A percentile compares a stretch with the other conserved stretches of the same genome.
Evolutionary conservation across 306 rosid species (phyloP).

Genomic region (Mimosa bimucronata): DNA sequence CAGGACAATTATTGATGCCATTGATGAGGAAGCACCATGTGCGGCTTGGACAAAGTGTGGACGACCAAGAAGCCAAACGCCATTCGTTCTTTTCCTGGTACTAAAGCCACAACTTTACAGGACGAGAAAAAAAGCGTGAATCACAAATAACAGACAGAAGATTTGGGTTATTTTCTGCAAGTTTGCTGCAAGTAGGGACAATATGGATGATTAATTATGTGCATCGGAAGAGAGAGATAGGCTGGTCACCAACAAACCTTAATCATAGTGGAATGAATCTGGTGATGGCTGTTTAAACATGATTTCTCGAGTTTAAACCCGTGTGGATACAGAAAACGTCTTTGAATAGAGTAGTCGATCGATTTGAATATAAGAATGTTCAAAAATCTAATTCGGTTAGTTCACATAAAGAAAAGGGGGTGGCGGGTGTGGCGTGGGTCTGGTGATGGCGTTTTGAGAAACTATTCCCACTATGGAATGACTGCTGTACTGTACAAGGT

Average conservation of each 20-base stretch:
- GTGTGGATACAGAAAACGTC: no score
- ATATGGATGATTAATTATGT: neutral
- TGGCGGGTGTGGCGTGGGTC: neutral
- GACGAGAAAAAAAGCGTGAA: neutral
- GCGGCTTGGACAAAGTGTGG: slow-evolving; percentile 20
- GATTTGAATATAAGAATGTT: no score
- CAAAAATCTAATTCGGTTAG: no score
- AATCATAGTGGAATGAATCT: no score
- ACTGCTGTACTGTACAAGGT: no score
- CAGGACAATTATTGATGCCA: neutral
- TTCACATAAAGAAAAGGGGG: neutral
- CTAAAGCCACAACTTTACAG: neutral
- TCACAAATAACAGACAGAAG: neutral
- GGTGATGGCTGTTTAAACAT: no score
- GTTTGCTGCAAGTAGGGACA: neutral
- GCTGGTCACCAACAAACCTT: no score
- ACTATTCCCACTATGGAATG: neutral
- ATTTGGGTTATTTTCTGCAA: neutral
- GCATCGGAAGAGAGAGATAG: no score
- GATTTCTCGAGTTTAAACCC: no score
- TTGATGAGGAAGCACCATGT: neutral
- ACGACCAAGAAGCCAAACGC: neutral
- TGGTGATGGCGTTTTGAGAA: neutral
- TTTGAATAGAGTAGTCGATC: no score
- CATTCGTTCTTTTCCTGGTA: neutral